Evolutionary conservation across 2,329 filamentous ascomycete genomes (phyloP).

Genomic region (Aspergillus novofumigatus): DNA sequence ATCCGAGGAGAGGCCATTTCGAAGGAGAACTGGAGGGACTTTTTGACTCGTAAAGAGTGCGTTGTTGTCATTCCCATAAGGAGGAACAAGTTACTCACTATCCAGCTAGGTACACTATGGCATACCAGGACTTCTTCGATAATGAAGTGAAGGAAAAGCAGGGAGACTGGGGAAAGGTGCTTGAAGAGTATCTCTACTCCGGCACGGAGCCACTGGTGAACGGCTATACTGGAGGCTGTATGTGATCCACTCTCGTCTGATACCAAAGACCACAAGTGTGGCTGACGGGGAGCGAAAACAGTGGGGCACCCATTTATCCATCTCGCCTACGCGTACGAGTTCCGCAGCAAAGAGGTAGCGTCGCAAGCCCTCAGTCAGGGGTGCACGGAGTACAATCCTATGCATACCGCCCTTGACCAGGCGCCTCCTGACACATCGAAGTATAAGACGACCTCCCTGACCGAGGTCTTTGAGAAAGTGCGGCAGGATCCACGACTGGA

Average conservation of each 20-base stretch:
- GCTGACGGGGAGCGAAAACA: background rate
- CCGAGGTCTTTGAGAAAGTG: background rate
- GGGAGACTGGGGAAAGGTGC: background rate
- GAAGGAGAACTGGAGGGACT: background rate
- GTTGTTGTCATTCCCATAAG: background rate
- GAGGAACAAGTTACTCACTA: no score
- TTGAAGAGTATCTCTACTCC: background rate
- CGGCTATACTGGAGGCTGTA: background rate
- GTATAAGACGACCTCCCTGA: conserved; percentile 1
- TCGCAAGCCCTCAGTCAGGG: conserved; percentile 3
- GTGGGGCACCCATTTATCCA: conserved; percentile 6
- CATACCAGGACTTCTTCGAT: conserved; percentile 1
- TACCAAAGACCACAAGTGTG: no score
- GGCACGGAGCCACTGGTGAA: background rate
- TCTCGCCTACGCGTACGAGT: conserved; percentile 8
- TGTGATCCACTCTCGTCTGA: background rate
- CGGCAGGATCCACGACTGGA: background rate
- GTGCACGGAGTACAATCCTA: conserved; percentile 1
- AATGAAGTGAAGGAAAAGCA: background rate
- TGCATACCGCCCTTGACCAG: background rate
- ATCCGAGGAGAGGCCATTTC: background rate
- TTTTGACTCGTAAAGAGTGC: background rate
- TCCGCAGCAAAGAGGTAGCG: background rate
- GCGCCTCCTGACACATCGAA: conserved; percentile 1
- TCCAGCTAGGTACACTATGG: background rate